Evolutionary conservation across 140 eudicot genomes (phyloP).

Genomic region (Bidens hawaiensis): DNA sequence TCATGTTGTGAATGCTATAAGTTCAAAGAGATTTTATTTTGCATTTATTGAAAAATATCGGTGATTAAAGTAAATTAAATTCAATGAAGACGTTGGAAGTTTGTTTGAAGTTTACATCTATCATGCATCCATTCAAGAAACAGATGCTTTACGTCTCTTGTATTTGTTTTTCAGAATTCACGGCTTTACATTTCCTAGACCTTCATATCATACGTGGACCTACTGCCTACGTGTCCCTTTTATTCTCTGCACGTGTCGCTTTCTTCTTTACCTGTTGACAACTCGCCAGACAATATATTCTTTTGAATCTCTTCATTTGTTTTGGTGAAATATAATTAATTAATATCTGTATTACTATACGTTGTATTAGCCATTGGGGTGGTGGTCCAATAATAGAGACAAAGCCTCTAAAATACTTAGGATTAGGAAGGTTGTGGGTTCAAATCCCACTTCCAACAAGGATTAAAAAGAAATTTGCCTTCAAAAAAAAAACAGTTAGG

Average conservation of each 20-base stretch:
- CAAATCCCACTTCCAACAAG: no score
- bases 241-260: slow-evolving; percentile 18
- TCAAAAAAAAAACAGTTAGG: no score
- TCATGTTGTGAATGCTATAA: no score
- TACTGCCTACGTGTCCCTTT: slow-evolving; percentile 12
- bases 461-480: no score
- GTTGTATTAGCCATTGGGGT: no score
- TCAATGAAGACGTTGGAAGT: not conserved
- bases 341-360: no score
- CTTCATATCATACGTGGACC: not conserved
- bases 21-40: no score
- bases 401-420: no score
- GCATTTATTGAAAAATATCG: no score
- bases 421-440: no score
- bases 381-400: no score
- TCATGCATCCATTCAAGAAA: not conserved
- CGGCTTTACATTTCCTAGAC: slow-evolving; percentile 4
- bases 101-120: not conserved
- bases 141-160: not conserved
- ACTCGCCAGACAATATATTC: not conserved
- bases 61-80: no score
- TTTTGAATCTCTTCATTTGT: not conserved
- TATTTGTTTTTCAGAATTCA: slow-evolving; percentile 13
- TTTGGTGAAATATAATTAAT: not conserved
- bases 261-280: slow-evolving; percentile 3